Evolutionary conservation across 2,329 filamentous ascomycete species (phyloP).

Genomic region (Fusarium illudens): DNA sequence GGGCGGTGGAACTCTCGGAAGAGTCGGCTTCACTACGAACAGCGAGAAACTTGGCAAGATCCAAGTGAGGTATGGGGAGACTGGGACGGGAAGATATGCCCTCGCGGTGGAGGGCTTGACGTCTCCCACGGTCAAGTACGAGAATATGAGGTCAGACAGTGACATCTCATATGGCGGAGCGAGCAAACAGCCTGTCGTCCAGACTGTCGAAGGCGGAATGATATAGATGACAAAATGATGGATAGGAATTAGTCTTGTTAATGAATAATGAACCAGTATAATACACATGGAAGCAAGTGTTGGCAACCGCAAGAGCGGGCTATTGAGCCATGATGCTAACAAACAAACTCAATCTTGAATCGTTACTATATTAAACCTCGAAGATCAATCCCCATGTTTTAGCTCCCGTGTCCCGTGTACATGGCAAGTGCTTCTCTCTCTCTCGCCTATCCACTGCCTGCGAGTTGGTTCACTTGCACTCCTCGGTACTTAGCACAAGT

Average conservation of each 20-base stretch:
- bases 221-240: neutral
- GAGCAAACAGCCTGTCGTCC: neutral
- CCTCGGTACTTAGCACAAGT: too few relatives aligned
- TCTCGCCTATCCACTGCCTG: neutral
- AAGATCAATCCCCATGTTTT: neutral
- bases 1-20: neutral
- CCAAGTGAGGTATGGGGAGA: neutral
- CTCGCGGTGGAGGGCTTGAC: constrained; percentile 1
- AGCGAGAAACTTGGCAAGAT: constrained; percentile 8
- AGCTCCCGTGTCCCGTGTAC: neutral
- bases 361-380: neutral
- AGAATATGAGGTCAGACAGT: constrained; percentile 5
- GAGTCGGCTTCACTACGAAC: neutral
- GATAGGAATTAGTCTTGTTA: neutral
- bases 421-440: too few relatives aligned
- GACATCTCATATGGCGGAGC: neutral
- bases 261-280: neutral
- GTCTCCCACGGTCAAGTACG: constrained; percentile 11
- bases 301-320: neutral
- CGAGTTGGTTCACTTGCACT: too few relatives aligned
- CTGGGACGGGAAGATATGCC: constrained; percentile 1
- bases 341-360: neutral
- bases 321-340: neutral
- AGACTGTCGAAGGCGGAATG: neutral
- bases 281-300: neutral